Evolutionary conservation across 306 rosid species (phyloP).

Genomic region (Trifolium repens): DNA sequence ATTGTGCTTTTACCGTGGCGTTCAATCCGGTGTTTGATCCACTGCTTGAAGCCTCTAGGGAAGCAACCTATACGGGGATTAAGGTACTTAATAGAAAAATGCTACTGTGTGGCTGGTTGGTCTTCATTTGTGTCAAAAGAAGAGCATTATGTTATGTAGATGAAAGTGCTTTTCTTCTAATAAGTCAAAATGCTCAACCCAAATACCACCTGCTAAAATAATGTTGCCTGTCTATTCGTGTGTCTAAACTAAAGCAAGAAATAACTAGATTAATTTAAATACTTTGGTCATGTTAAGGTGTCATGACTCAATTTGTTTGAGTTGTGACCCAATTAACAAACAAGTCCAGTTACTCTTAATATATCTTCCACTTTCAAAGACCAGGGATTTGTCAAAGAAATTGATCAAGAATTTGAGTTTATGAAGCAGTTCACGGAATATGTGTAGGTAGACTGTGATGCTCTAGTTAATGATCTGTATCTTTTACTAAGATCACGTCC

Average conservation of each 20-base stretch:
- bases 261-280: constrained; percentile 13
- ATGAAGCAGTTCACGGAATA: not conserved
- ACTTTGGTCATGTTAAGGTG: constrained; percentile 15
- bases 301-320: not conserved
- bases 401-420: constrained; percentile 10
- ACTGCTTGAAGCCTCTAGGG: constrained; percentile 94
- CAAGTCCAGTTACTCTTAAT: constrained; percentile 4
- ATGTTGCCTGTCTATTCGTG: constrained; percentile 10
- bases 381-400: not conserved
- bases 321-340: constrained; percentile 3
- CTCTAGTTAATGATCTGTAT: not conserved
- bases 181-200: constrained; percentile 21
- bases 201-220: not conserved
- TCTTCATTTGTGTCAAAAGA: constrained; percentile 24
- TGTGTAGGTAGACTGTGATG: not conserved
- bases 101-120: not conserved
- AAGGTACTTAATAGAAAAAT: constrained; percentile 62
- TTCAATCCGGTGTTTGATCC: constrained; percentile 94
- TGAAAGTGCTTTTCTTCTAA: constrained; percentile 13
- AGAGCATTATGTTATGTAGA: not conserved
- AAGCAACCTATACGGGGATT: constrained; percentile 92
- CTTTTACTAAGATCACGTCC: not conserved
- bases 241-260: constrained; percentile 5
- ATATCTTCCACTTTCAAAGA: not conserved
- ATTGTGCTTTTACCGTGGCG: constrained; percentile 96